A percentile compares a stretch with the other conserved stretches of the same genome.
Conservation (phyloP, 2,329 filamentous ascomycete species). For the Aspergillus amoenus region DNA sequence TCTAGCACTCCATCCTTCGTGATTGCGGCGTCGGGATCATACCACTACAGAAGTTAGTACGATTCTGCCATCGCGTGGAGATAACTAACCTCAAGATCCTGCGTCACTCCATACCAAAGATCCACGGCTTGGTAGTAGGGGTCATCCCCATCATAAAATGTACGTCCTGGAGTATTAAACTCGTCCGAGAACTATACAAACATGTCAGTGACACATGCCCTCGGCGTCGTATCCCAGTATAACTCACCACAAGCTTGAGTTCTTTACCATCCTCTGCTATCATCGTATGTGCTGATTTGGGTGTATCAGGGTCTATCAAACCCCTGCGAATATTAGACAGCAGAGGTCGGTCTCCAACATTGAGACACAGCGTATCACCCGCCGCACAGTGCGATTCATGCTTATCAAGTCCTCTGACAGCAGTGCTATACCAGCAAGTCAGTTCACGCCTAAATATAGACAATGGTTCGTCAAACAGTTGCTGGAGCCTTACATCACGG, state of each 20-base stretch:
- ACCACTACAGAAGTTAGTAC: conserved; percentile 53
- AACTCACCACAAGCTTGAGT: conserved; percentile 60
- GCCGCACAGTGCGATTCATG: conserved; percentile 32
- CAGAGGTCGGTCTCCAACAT: conserved; percentile 50
- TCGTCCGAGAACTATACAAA: conserved; percentile 66
- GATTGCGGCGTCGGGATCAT: conserved; percentile 66
- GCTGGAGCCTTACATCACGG: conserved; percentile 59
- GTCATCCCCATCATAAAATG: conserved; percentile 71
- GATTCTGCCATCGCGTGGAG: too few species aligned
- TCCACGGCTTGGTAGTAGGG: conserved; percentile 67
- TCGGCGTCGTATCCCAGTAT: background rate
- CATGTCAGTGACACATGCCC: conserved; percentile 3
- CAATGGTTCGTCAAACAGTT: background rate
- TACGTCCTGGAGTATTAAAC: conserved; percentile 66
- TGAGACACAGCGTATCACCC: conserved; percentile 49
- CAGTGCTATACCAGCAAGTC: conserved; percentile 49
- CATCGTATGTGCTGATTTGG: conserved; percentile 55
- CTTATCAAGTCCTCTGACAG: conserved; percentile 49
- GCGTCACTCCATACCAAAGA: conserved; percentile 70
- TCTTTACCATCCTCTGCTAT: conserved; percentile 59
- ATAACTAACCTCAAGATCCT: conserved; percentile 61
- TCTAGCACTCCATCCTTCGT: conserved; percentile 64
- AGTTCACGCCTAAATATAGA: conserved; percentile 3
- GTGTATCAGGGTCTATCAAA: conserved; percentile 69
- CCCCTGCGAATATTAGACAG: conserved; percentile 61